Base-by-base conservation (phyloP, 176 grass and related monocot species). In the Tuctoria greenei region DNA sequence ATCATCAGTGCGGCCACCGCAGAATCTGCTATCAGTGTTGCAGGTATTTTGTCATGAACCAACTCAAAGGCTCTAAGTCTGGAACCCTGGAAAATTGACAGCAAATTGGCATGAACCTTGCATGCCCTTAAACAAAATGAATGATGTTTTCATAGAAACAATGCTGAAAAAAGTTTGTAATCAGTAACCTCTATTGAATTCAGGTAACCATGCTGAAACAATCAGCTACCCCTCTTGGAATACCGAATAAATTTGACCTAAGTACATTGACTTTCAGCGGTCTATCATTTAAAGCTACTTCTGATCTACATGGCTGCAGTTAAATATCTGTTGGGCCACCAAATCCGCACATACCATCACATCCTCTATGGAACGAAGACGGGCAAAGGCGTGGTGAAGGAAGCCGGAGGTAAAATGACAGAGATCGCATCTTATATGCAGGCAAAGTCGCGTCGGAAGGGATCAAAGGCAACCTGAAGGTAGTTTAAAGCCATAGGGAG, bases 31-130 rank as follows among this genome's bases (percentile, higher is more conserved):
- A 98, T 85, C 74, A 98, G 73, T 28, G 86, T 94, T 14, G 95
- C 89, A 42, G 91, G 89, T 86, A 98, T 94, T 87, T 83, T 91
- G 8, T 98, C 95, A 73, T 98, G 89, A 76, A 98, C 95, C 63
- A 98, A 74, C 57, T 98, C 95, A 24, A 91, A 94, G 56, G 89
- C 95, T 61, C 91, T 98, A 67, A 98, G 91, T 73, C 95, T 93
- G 67, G 95, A 93, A 73, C 95, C 95, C 91, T 97, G 79, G 7
- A 87, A 79, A 76, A 67, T 76, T 66, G 21, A 41, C 1, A 78
- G 24, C 9, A 75, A 47, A 88, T 41, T 9, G 13, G 45, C 65
- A 66, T 77, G 20, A 68, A 12, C 16, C 58, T 67, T 69, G 23
- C 27, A 46, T 45, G 6, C 55, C 45, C 68, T 28, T 39, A 28